Base-by-base conservation (phyloP, 192 early-diverging fungal genomes). In the Kickxella alabastrina region DNA sequence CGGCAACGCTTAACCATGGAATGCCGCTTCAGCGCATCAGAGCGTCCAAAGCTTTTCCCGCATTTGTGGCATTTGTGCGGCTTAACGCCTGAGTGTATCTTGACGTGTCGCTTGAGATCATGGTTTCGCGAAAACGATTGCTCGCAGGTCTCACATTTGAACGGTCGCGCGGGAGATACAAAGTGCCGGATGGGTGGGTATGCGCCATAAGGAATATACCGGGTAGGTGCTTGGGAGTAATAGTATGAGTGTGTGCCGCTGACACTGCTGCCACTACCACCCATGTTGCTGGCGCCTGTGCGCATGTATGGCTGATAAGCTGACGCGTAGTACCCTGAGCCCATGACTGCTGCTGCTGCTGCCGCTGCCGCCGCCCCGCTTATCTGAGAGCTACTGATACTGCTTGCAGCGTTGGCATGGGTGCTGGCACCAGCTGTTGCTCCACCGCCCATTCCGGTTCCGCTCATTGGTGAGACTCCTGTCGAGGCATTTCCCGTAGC, bases 31-130 rank as follows among this genome's bases (percentile, higher is more conserved):
- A 88, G 72, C 3, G 85, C 86, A 70, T 88, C 86, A 34, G 84
- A 82, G 47, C 86, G 68, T 32, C 82, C 80, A 76, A 90, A 90
- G 26, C 75, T 80, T 52, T 87, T 86, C 15, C 84, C 85, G 57
- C 88, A 90, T 14, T 77, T 77, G 6, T 75, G 66, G 43, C 88
- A 90, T 43, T 77, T 81, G 62, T 84, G 83, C n/a, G 88, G 88
- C 62, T 90, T 90, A 38, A 81, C 68, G 10, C 87, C 82, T 50
- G 81, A 82, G 52, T 90, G 88, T 3, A 87, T 86, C 47, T 85
- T 82, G 64, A 83, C 79, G 51, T 90, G 88, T 3, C 87, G 71
- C 49, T 87, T 86, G 9, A 86, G 62, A 57, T 89, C 87, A 47
- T 87, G 85, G 56, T 87, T 83, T 39, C 87, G 79, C 25, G 80